Conservation (phyloP, 371 early-diverging fungal species). For the Synchytrium microbalum region DNA sequence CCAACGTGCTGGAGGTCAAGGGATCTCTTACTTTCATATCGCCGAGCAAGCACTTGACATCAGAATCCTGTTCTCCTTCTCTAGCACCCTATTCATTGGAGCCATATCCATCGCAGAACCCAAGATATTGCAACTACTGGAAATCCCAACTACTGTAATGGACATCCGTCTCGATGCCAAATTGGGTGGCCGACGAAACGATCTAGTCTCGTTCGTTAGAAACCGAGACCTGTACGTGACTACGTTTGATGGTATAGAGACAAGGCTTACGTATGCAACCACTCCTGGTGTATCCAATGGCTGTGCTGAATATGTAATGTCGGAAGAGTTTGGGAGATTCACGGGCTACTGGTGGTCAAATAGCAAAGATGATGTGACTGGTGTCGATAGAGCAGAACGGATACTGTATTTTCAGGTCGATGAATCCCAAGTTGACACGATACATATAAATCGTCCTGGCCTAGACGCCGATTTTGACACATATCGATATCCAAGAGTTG, state of each 20-base stretch:
- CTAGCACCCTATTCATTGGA: no score
- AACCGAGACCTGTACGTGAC: slow-evolving; percentile 60
- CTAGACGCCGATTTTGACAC: slow-evolving; percentile 36
- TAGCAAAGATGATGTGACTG: neutral
- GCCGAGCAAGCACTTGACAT: no score
- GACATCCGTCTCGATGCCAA: slow-evolving; percentile 52
- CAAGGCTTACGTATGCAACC: slow-evolving; percentile 53
- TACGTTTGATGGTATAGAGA: slow-evolving; percentile 48
- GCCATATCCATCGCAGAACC: no score
- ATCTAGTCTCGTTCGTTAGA: slow-evolving; percentile 53
- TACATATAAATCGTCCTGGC: slow-evolving; percentile 46
- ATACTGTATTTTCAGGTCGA: slow-evolving; percentile 60
- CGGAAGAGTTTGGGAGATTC: slow-evolving; percentile 68
- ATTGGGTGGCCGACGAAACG: slow-evolving; percentile 43
- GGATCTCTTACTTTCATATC: no score
- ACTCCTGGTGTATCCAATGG: slow-evolving; percentile 44
- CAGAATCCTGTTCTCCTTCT: no score
- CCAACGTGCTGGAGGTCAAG: no score
- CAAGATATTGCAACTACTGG: no score
- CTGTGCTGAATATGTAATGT: slow-evolving; percentile 68
- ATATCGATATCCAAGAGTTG: slow-evolving; percentile 58
- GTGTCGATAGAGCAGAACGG: slow-evolving; percentile 20
- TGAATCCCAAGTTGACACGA: slow-evolving; percentile 51
- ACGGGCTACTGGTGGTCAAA: slow-evolving; percentile 60
- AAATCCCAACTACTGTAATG: no score